phyloP scores from a whole-genome alignment of 352 stramenopile species.

The Blastocystis sp. region DNA sequence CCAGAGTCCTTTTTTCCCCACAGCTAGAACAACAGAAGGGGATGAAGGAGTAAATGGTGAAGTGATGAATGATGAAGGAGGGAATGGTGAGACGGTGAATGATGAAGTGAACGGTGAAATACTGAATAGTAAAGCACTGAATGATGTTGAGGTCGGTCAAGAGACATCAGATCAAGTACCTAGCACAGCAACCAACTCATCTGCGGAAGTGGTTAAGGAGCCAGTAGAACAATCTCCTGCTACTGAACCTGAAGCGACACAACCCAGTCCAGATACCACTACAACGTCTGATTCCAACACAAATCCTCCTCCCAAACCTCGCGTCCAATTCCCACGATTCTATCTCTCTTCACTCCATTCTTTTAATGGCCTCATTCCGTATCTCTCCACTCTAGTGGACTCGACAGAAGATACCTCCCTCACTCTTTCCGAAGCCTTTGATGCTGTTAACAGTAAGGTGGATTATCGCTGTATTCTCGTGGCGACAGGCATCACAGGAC shows the following conservation, averaged over 20 bases:
- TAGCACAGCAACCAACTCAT: neutral
- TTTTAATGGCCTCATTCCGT: neutral
- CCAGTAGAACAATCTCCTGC: neutral
- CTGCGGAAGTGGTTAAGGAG: neutral
- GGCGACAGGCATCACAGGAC: neutral
- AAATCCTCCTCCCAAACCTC: neutral
- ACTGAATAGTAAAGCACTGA: neutral
- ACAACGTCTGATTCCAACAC: neutral
- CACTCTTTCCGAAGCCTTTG: neutral
- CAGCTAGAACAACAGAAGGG: neutral
- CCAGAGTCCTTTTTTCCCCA: slow-evolving; percentile 25
- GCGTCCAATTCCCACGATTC: slow-evolving; percentile 2
- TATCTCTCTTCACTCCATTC: neutral
- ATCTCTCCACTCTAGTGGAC: neutral
- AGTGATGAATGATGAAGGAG: neutral
- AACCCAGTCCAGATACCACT: neutral
- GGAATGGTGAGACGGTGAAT: neutral
- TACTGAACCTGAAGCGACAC: neutral
- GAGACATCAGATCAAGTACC: neutral
- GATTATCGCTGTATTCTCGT: slow-evolving; percentile 20
- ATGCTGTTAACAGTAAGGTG: neutral
- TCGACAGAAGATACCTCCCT: neutral
- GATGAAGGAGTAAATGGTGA: neutral
- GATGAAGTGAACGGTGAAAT: neutral
- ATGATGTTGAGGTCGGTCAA: neutral